A percentile compares a stretch with the other conserved stretches of the same genome.
Evolutionary conservation across 352 stramenopile genomes (phyloP).

Genomic region (Pythium apleroticum): DNA sequence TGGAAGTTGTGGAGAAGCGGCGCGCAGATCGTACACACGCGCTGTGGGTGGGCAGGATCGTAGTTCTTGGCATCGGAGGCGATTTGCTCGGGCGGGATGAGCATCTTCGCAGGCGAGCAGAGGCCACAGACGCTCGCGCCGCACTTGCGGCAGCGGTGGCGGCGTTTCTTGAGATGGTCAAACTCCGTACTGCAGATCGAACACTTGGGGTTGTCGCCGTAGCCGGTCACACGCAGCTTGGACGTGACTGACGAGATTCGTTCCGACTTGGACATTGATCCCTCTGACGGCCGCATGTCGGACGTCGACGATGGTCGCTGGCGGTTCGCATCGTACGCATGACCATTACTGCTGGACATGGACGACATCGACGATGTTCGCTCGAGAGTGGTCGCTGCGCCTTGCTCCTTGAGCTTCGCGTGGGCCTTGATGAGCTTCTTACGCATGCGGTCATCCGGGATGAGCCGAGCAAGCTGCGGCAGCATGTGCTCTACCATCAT

Average conservation of each 20-base stretch:
- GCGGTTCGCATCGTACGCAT: conserved; percentile 11
- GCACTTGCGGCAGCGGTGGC: conserved; percentile 78
- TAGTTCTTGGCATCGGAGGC: conserved; percentile 55
- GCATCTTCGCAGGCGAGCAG: conserved; percentile 72
- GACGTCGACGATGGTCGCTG: conserved; percentile 39
- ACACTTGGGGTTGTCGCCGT: conserved; percentile 60
- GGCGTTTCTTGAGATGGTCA: conserved; percentile 64
- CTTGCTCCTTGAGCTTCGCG: conserved; percentile 30
- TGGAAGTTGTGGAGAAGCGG: conserved; percentile 77
- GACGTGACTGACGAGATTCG: conserved; percentile 24
- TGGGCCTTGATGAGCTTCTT: conserved; percentile 70
- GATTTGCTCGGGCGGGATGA: conserved; percentile 73
- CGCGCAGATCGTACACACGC: conserved; percentile 81
- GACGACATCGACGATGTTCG: conserved; percentile 22
- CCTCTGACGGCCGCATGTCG: conserved; percentile 20
- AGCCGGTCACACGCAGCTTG: conserved; percentile 39
- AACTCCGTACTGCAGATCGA: conserved; percentile 80
- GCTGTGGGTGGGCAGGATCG: conserved; percentile 69
- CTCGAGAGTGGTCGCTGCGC: not conserved
- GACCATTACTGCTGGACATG: conserved; percentile 9
- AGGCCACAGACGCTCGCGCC: conserved; percentile 62
- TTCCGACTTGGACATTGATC: conserved; percentile 12
- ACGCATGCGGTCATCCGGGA: conserved; percentile 75
- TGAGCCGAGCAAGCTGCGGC: conserved; percentile 69
- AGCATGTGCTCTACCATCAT: conserved; percentile 85